phyloP scores from a whole-genome alignment of 352 stramenopile species.

The Halophytophthora polymorphica region DNA sequence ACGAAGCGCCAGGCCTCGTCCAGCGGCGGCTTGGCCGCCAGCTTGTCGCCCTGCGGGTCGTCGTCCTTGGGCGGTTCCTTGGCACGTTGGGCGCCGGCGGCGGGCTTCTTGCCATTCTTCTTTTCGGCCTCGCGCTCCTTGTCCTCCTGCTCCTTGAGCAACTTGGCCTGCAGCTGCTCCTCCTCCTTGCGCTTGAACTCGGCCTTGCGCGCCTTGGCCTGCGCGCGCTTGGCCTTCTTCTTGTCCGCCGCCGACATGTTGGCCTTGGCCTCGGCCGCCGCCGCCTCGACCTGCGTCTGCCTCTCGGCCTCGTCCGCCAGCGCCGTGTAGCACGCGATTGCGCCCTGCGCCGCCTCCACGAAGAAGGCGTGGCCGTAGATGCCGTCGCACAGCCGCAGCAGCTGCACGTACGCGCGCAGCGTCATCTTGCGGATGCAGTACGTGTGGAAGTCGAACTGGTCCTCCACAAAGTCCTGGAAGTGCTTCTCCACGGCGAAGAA shows the following conservation, averaged over 20 bases:
- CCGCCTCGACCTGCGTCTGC: conserved; percentile 29
- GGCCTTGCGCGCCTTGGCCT: conserved; percentile 85
- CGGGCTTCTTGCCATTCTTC: conserved; percentile 76
- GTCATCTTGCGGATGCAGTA: conserved; percentile 99
- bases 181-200: conserved; percentile 88
- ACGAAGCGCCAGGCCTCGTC: conserved; percentile 82
- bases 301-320: conserved; percentile 70
- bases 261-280: conserved; percentile 40
- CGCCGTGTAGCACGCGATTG: conserved; percentile 88
- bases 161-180: conserved; percentile 67
- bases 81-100: conserved; percentile 24
- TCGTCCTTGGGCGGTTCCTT: conserved; percentile 60
- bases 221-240: conserved; percentile 88
- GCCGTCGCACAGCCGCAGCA: conserved; percentile 93
- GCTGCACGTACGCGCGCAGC: conserved; percentile 92
- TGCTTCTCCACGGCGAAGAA: conserved; percentile 95
- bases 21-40: conserved; percentile 60
- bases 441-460: conserved; percentile 99
- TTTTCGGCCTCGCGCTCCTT: conserved; percentile 65
- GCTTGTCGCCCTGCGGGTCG: conserved; percentile 71
- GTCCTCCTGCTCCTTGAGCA: conserved; percentile 76
- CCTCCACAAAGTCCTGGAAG: conserved; percentile 97
- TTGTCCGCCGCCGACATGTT: conserved; percentile 93
- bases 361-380: conserved; percentile 91
- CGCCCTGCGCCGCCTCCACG: conserved; percentile 81